These are phyloP conservation scores for Martensiomyces pterosporus DNA, from an alignment of 192 early-diverging fungal species.

Conservation along the genomic window DNA sequence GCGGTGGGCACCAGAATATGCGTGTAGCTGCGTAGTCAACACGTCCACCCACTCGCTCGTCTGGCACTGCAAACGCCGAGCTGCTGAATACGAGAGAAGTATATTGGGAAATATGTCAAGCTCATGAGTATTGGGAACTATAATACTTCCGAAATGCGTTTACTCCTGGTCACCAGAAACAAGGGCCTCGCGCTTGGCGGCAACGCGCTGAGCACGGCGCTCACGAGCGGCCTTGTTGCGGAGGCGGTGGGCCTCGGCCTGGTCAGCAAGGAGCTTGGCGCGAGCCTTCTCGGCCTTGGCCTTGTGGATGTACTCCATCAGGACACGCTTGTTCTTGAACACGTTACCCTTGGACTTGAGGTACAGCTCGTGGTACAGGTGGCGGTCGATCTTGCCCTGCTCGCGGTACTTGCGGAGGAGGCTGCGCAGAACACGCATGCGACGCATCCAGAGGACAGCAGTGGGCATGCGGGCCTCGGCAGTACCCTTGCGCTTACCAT, in stretches of 20 bases:
- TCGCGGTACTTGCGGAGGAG: slow-evolving; percentile 97
- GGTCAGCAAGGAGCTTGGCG: slow-evolving; percentile 87
- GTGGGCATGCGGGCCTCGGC: slow-evolving; percentile 97
- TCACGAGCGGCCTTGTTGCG: slow-evolving; percentile 94
- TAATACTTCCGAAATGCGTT: too few relatives aligned
- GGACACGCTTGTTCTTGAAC: slow-evolving; percentile 99
- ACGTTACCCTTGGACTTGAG: slow-evolving; percentile 99
- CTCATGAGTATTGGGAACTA: background rate
- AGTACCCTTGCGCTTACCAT: slow-evolving; percentile 92
- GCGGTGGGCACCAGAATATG: too few relatives aligned
- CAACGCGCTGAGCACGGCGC: slow-evolving; percentile 79
- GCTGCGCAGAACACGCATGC: slow-evolving; percentile 92
- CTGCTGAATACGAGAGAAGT: too few relatives aligned
- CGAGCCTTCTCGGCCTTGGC: slow-evolving; percentile 97
- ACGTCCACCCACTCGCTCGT: too few relatives aligned
- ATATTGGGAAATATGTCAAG: too few relatives aligned
- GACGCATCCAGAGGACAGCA: slow-evolving; percentile 95
- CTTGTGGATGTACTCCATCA: slow-evolving; percentile 99
- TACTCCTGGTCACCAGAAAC: slow-evolving; percentile 44
- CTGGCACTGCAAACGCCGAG: too few relatives aligned
- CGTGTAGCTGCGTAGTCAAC: too few relatives aligned
- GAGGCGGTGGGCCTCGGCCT: slow-evolving; percentile 96
- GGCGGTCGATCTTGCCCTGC: slow-evolving; percentile 95
- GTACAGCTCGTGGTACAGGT: slow-evolving; percentile 97
- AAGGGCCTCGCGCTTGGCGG: slow-evolving; percentile 86